These are phyloP conservation scores for Trametes hirsuta DNA, from an alignment of 1,284 basidiomycete genomes.

Conservation along the genomic window DNA sequence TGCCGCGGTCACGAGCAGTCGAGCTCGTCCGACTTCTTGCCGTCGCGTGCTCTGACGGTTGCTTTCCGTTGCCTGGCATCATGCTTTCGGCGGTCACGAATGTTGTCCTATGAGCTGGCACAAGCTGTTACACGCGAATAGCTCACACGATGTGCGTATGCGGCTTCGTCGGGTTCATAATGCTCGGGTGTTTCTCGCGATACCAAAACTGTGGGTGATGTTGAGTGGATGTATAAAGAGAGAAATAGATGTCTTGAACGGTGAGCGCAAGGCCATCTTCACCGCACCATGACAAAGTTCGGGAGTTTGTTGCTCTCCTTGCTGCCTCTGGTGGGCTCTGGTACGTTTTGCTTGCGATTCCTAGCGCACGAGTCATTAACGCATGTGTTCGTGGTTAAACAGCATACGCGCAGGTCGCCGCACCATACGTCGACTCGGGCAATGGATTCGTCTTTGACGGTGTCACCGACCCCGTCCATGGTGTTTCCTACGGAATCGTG, in stretches of 20 bases:
- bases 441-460: constrained; percentile 62
- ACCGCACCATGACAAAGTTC: constrained; percentile 23
- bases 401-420: constrained; percentile 47
- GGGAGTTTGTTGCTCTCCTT: constrained; percentile 29
- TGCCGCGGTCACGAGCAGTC: constrained; percentile 30
- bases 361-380: no score
- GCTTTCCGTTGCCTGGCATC: neutral
- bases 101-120: neutral
- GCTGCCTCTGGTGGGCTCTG: constrained; percentile 32
- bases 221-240: constrained; percentile 12
- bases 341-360: constrained; percentile 17
- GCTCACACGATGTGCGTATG: constrained; percentile 20
- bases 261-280: constrained; percentile 9
- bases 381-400: neutral
- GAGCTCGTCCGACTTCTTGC: constrained; percentile 31
- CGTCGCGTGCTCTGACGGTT: constrained; percentile 18
- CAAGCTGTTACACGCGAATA: constrained; percentile 15
- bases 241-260: neutral
- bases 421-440: constrained; percentile 49
- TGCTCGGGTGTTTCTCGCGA: constrained; percentile 28
- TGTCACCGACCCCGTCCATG: constrained; percentile 50
- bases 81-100: neutral
- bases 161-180: neutral
- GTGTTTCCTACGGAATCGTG: constrained; percentile 54
- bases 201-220: constrained; percentile 3